A percentile compares a stretch with the other conserved stretches of the same genome.
Evolutionary conservation across 495 filamentous ascomycete genomes (phyloP).

Genomic region (Aspergillus bridgeri): DNA sequence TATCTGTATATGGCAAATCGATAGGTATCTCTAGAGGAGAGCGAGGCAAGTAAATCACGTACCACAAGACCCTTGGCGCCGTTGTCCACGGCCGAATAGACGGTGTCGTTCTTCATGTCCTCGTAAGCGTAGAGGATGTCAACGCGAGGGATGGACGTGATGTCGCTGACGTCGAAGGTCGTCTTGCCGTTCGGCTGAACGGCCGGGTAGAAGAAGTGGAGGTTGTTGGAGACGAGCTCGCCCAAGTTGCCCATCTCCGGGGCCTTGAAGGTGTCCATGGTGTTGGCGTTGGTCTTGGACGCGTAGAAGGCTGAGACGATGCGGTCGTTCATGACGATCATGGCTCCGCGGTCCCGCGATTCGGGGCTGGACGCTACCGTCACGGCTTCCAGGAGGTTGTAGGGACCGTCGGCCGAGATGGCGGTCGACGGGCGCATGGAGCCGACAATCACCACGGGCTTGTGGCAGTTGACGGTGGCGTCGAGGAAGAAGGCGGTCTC

Average conservation of each 20-base stretch:
- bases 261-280: conserved; percentile 49
- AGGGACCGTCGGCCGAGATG: conserved; percentile 49
- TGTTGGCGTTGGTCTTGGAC: conserved; percentile 52
- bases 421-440: conserved; percentile 50
- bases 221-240: conserved; percentile 41
- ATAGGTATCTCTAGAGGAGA: neutral
- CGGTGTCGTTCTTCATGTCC: conserved; percentile 36
- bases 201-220: conserved; percentile 44
- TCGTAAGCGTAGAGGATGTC: conserved; percentile 38
- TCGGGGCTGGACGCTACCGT: conserved; percentile 37
- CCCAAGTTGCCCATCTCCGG: conserved; percentile 44
- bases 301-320: conserved; percentile 45
- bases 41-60: conserved; percentile 5
- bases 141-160: conserved; percentile 38
- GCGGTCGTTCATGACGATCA: conserved; percentile 52
- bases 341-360: conserved; percentile 35
- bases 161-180: conserved; percentile 30
- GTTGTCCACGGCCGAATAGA: conserved; percentile 33
- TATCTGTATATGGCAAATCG: too few species aligned
- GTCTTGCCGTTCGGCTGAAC: conserved; percentile 34
- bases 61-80: conserved; percentile 45
- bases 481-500: conserved; percentile 51
- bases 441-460: conserved; percentile 48
- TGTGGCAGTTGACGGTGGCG: conserved; percentile 42
- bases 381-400: conserved; percentile 48